phyloP scores from a whole-genome alignment of 2,329 filamentous ascomycete genomes.

The Alternaria sp. region DNA sequence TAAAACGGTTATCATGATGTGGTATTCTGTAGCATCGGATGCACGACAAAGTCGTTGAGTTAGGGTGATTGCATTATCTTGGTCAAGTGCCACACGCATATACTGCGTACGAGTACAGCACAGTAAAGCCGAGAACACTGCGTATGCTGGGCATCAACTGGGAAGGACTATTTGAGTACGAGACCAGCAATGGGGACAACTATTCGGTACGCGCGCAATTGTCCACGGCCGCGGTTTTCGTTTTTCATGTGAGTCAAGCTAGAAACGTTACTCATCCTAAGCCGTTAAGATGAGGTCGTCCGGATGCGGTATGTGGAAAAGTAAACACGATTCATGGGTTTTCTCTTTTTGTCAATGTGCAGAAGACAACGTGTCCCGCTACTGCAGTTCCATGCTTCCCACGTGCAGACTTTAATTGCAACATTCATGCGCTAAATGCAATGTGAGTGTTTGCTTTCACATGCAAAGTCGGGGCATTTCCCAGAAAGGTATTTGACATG shows the following conservation, averaged over 20 bases:
- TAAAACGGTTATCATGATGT: background rate
- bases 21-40: background rate
- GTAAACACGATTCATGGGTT: slow-evolving; percentile 2
- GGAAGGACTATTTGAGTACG: background rate
- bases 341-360: slow-evolving; percentile 1
- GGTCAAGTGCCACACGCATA: background rate
- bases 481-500: background rate
- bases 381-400: slow-evolving; percentile 10
- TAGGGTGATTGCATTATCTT: slow-evolving; percentile 3
- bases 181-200: background rate
- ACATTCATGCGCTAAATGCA: slow-evolving; percentile 20
- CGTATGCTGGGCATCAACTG: background rate
- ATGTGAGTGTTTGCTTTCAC: slow-evolving; percentile 7
- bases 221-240: background rate
- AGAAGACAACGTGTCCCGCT: slow-evolving; percentile 7
- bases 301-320: background rate
- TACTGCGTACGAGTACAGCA: background rate
- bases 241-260: background rate
- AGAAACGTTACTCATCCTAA: background rate
- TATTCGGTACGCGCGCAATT: background rate
- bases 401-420: slow-evolving; percentile 14
- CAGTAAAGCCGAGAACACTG: background rate
- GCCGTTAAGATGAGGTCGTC: background rate
- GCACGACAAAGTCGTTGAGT: slow-evolving; percentile 6
- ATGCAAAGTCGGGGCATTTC: slow-evolving; percentile 2